Conservation (phyloP, 2,329 filamentous ascomycete genomes). For the Arthroderma sp. region DNA sequence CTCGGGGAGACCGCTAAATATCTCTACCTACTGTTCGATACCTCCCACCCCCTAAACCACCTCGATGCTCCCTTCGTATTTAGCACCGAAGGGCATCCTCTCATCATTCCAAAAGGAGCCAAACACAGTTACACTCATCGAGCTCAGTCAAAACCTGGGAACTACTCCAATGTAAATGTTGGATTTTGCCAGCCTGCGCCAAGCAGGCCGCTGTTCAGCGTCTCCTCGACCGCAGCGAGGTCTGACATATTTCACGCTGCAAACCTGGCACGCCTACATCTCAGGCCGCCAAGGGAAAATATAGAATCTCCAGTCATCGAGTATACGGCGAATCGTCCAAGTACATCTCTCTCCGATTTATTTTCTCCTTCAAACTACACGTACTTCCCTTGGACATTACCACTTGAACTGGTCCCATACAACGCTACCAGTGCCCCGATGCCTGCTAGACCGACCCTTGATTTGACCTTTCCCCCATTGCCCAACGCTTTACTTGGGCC, state of each 20-base stretch:
- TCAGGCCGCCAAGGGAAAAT: conserved; percentile 48
- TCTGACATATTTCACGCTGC: conserved; percentile 79
- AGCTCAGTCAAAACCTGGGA: conserved; percentile 11
- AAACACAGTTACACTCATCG: conserved; percentile 5
- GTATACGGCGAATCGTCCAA: conserved; percentile 42
- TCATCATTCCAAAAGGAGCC: conserved; percentile 54
- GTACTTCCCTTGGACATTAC: conserved; percentile 87
- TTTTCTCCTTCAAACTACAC: conserved; percentile 62
- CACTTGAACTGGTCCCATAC: conserved; percentile 55
- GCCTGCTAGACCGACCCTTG: conserved; percentile 56
- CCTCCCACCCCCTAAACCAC: conserved; percentile 72
- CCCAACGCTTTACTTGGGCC: conserved; percentile 35
- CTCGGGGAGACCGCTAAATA: conserved; percentile 95
- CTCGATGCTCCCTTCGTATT: conserved; percentile 84
- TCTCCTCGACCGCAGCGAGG: conserved; percentile 68
- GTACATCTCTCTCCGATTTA: conserved; percentile 41
- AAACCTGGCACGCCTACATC: conserved; percentile 66
- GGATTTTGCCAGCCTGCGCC: conserved; percentile 56
- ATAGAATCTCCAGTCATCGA: conserved; percentile 44
- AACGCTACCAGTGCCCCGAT: conserved; percentile 68
- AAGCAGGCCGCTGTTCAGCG: conserved; percentile 48
- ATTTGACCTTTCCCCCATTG: conserved; percentile 50
- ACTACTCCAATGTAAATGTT: conserved; percentile 13
- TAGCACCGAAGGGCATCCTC: conserved; percentile 86
- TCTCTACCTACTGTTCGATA: conserved; percentile 79